These are phyloP conservation scores for Russula emetica DNA, from an alignment of 768 basidiomycete genomes.

Conservation along the genomic window DNA sequence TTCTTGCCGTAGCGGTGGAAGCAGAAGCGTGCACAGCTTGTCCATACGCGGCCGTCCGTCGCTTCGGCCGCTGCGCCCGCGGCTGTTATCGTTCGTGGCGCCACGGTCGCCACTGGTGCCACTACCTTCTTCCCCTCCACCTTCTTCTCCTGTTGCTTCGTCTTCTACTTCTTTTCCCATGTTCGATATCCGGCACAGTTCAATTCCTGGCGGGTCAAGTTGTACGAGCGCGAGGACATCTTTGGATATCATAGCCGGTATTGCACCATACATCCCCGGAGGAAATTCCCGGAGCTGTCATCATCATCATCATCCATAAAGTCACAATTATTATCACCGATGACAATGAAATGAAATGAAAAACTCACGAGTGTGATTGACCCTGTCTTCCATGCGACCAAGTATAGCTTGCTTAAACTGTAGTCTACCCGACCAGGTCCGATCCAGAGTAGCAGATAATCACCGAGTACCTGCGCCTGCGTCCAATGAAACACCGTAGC, in stretches of 20 bases:
- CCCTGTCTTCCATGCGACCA: conserved; percentile 20
- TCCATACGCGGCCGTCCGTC: background rate
- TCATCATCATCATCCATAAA: too few relatives aligned
- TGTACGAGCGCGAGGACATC: conserved; percentile 5
- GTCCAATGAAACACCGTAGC: background rate
- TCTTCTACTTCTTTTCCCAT: background rate
- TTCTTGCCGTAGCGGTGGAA: background rate
- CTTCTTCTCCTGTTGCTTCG: too few relatives aligned
- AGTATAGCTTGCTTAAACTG: background rate
- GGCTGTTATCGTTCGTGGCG: background rate
- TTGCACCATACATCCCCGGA: background rate
- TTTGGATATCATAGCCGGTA: conserved; percentile 5
- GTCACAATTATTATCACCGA: too few relatives aligned
- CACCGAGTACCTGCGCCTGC: conserved; percentile 1
- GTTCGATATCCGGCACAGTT: conserved; percentile 2
- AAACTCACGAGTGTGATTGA: background rate
- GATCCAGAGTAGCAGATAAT: conserved; percentile 8
- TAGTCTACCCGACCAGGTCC: background rate
- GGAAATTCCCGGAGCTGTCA: conserved; percentile 6
- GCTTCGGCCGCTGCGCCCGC: background rate
- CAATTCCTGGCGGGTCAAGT: background rate
- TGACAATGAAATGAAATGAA: background rate
- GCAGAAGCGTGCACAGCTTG: conserved; percentile 2
- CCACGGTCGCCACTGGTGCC: too few relatives aligned
- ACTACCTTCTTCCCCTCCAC: too few relatives aligned